phyloP scores from a whole-genome alignment of 2,329 filamentous ascomycete species.

The Aschersonia sp. region DNA sequence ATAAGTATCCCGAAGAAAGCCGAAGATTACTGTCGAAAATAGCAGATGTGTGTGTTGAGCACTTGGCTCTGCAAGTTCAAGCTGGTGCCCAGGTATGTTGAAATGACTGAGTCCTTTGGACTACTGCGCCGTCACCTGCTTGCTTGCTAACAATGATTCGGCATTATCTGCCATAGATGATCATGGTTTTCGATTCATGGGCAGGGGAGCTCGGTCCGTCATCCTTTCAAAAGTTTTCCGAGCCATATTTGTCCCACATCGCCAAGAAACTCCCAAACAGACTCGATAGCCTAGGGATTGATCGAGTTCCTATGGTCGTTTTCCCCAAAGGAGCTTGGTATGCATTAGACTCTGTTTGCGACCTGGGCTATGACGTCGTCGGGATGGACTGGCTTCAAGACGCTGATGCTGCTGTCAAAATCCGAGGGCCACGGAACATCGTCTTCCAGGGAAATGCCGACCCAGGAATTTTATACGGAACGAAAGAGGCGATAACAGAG shows the following conservation, averaged over 20 bases:
- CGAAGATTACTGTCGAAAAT: slow-evolving; percentile 82
- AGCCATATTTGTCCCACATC: slow-evolving; percentile 79
- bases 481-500: slow-evolving; percentile 62
- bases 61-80: slow-evolving; percentile 79
- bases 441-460: slow-evolving; percentile 93
- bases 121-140: too few species aligned
- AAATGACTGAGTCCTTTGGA: not conserved
- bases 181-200: slow-evolving; percentile 98
- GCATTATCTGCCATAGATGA: slow-evolving; percentile 35
- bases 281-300: slow-evolving; percentile 58
- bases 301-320: slow-evolving; percentile 86
- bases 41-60: slow-evolving; percentile 85
- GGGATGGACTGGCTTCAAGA: slow-evolving; percentile 93
- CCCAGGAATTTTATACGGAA: slow-evolving; percentile 82
- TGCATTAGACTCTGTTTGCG: slow-evolving; percentile 72
- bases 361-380: slow-evolving; percentile 84
- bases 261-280: slow-evolving; percentile 63
- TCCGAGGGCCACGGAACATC: slow-evolving; percentile 58
- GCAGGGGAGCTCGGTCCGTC: slow-evolving; percentile 80
- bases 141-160: not conserved
- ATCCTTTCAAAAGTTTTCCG: slow-evolving; percentile 70
- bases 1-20: slow-evolving; percentile 67
- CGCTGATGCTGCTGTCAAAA: slow-evolving; percentile 66
- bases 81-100: slow-evolving; percentile 69
- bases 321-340: slow-evolving; percentile 98